Evolutionary conservation across 1,284 basidiomycete genomes (phyloP), one percentile per base, ranked within the genome.

Genomic region (Cutaneotrichosporon sp.): DNA sequence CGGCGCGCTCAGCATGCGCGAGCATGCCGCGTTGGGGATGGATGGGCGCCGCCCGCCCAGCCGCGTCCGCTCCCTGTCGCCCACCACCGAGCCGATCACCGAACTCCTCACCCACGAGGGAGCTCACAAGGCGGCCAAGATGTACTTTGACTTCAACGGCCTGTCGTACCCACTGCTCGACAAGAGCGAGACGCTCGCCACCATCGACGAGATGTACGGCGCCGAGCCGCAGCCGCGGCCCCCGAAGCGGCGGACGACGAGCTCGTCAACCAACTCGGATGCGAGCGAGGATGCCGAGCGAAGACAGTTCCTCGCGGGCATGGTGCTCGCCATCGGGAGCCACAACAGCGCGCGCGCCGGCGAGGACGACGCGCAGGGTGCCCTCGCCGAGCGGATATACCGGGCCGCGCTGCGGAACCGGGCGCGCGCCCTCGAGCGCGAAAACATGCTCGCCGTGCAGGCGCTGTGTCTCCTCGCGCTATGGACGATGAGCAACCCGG

Each of bases 321-420:
- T 74, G 69, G 68, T 73, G 18, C 67, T 72, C 25, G 68, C 71
- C 1, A 64, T 73, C 27, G 73, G 73, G 2, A 66, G 61, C 1
- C 61, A 62, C 14, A 58, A 60, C 16, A 45, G 56, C 11, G 69
- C 68, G 45, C 64, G 67, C 2, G 45, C 63, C 8, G 68, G 68
- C 58, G 61, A 60, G 1, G 55, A 60, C 8, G 67, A 62, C 9
- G 54, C 58, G 3, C 56, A 62, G 5, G 64, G 56, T n/a, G 55
- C 46, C 1, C 13, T 53, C 5, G 33, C 51, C 2, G 33, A 53
- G 51, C 24, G 11, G 34, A 61, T 64, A 36, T 70, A 63, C 43
- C 49, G 63, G 16, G 58, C 64, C 7, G 68, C 71, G 4, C 52
- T 70, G 52, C 24, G 42, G 43, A 59, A 62, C 20, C 56, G 73